Base-by-base conservation (phyloP, 2,329 filamentous ascomycete species). In the Aspergillus hiratsukae region DNA sequence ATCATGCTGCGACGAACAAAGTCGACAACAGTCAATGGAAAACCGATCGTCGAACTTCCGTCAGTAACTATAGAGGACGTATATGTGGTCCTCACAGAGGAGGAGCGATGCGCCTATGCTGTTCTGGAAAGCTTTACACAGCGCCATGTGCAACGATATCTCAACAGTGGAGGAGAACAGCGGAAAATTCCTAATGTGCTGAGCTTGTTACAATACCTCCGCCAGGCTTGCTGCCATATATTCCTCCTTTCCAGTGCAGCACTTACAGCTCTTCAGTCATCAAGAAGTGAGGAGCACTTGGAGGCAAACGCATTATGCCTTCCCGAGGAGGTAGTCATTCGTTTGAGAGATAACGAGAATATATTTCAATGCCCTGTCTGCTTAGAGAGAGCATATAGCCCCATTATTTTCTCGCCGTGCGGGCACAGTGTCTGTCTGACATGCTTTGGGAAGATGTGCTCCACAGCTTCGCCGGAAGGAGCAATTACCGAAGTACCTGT, bases 1-100 rank as follows among this genome's bases (percentile, higher is more conserved):
- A 85, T 92, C 49, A 87, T 96, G 75, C 80, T 96, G 51, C 87
- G 91, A 28, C 87, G 92, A 21, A 92, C 87, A 55, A 96, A 96
- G 74, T 81, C 83, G 31, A 90, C 90, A 0, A 76, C 83, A 60
- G 86, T 96, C 54, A 87, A 96, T 68, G 91, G 91, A 6, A 83
- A 89, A 63, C 89, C 89, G 0, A 90, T 93, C 55, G 77, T 92
- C 48, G 76, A 78, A 17, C 78, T 93, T 7, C 88, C 88, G 0
- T 78, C 82, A 9, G 88, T 90, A 67, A 81, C 80, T 2, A 85
- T 85, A 11, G 78, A 83, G 52, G 74, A 83, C 25, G 78, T 84
- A 2, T 79, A 88, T 62, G 86, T 87, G 1, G 77, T 83, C 9
- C 90, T 93, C 68, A 82, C 78, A 50, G 77, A 85, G 1, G 87